Evolutionary conservation across 306 rosid genomes (phyloP).

Genomic region (Dryas octopetala): DNA sequence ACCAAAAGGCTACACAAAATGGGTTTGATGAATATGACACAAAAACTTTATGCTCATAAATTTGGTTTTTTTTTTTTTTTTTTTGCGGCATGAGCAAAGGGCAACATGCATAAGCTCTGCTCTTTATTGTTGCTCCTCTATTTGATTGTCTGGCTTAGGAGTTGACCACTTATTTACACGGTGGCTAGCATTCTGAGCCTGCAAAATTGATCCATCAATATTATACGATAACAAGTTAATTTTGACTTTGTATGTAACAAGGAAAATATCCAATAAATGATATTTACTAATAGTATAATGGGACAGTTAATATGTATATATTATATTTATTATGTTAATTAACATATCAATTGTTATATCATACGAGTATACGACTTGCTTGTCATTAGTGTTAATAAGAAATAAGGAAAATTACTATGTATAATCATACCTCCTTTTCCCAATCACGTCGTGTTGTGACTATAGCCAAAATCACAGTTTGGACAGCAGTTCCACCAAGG

Average conservation of each 20-base stretch:
- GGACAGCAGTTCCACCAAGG: conserved; percentile 64
- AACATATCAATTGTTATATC: too few relatives aligned
- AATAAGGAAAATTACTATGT: neutral
- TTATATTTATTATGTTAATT: too few relatives aligned
- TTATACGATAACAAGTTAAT: neutral
- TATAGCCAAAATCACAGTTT: conserved; percentile 47
- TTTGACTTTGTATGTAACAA: neutral
- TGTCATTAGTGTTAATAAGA: neutral
- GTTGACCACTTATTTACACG: conserved; percentile 45
- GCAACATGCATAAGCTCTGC: neutral
- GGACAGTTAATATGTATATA: too few relatives aligned
- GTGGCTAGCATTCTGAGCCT: conserved; percentile 48
- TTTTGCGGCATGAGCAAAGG: neutral
- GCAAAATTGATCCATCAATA: conserved; percentile 4
- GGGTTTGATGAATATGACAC: too few relatives aligned
- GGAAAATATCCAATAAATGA: too few relatives aligned
- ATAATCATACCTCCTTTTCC: neutral
- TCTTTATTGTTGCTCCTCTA: neutral
- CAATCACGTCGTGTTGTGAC: conserved; percentile 36
- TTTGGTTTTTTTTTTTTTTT: neutral
- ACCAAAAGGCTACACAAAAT: too few relatives aligned
- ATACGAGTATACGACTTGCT: too few relatives aligned
- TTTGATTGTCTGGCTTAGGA: conserved; percentile 9
- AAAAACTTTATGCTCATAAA: too few relatives aligned
- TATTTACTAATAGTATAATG: too few relatives aligned